A percentile compares a stretch with the other conserved stretches of the same genome.
Evolutionary conservation across 352 stramenopile genomes (phyloP).

Genomic region (Phytopythium boreale): DNA sequence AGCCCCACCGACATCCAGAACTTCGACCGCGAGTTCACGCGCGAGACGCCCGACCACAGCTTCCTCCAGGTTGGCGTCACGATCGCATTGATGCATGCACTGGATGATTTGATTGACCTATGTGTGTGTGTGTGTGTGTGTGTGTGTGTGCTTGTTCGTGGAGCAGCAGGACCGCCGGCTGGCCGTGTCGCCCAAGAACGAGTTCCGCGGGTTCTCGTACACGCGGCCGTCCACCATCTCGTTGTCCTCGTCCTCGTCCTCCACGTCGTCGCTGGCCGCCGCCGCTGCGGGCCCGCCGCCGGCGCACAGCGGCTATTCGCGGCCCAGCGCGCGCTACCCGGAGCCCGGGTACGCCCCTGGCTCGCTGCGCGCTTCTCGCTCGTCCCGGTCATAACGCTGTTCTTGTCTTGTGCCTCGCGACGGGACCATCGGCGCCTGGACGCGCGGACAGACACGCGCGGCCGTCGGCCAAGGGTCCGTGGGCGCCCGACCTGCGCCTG

Average conservation of each 20-base stretch:
- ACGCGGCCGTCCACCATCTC: slow-evolving; percentile 26
- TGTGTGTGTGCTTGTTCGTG: not conserved
- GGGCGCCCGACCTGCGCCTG: not conserved
- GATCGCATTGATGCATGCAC: no score
- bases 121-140: slow-evolving; percentile 9
- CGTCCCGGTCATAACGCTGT: slow-evolving; percentile 3
- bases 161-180: slow-evolving; percentile 72
- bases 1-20: slow-evolving; percentile 85
- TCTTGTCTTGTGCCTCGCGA: not conserved
- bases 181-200: slow-evolving; percentile 74
- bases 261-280: not conserved
- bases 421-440: not conserved
- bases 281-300: not conserved
- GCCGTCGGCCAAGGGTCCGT: not conserved
- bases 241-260: slow-evolving; percentile 6
- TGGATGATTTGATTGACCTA: no score
- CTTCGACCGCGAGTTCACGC: slow-evolving; percentile 88
- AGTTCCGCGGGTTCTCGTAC: slow-evolving; percentile 86
- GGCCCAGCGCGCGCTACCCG: not conserved
- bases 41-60: slow-evolving; percentile 71
- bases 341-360: slow-evolving; percentile 7
- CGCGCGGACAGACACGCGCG: not conserved
- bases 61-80: slow-evolving; percentile 56
- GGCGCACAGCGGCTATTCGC: not conserved
- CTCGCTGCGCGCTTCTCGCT: not conserved